phyloP scores from a whole-genome alignment of 208 protist genomes.

The Dictyostelium gargantuum region DNA sequence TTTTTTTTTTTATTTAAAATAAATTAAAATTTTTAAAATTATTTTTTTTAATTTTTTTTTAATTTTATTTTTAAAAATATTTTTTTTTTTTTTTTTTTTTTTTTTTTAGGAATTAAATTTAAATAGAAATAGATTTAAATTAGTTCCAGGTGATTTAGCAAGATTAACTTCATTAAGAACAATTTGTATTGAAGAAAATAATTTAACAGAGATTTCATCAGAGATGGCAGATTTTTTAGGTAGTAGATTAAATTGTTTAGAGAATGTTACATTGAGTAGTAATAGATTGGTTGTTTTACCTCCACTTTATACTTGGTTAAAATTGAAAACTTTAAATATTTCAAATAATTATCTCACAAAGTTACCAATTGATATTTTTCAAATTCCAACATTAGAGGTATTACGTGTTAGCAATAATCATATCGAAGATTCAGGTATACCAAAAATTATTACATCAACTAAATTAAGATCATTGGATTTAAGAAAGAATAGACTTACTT shows the following conservation, averaged over 20 bases:
- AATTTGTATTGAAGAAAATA: constrained; percentile 53
- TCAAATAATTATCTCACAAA: constrained; percentile 44
- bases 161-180: constrained; percentile 14
- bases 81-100: too few relatives aligned
- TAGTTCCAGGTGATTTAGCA: constrained; percentile 41
- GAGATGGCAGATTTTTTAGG: constrained; percentile 34
- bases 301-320: constrained; percentile 28
- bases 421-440: constrained; percentile 32
- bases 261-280: constrained; percentile 45
- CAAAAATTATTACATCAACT: not conserved
- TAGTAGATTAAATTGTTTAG: not conserved
- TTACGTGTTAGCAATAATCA: constrained; percentile 35
- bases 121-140: constrained; percentile 43
- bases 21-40: not conserved
- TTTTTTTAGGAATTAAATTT: constrained; percentile 50
- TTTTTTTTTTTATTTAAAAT: too few relatives aligned
- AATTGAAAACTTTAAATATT: constrained; percentile 48
- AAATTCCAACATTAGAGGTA: constrained; percentile 39
- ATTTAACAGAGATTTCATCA: constrained; percentile 23
- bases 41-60: not conserved
- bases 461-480: constrained; percentile 14
- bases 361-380: constrained; percentile 48
- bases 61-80: not conserved
- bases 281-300: constrained; percentile 3
- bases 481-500: not conserved